Percentiles rank a stretch among this genome's conserved stretches.
Evolutionary conservation across 768 basidiomycete species (phyloP).

Genomic region (Pilatotrama ljubarskyi): DNA sequence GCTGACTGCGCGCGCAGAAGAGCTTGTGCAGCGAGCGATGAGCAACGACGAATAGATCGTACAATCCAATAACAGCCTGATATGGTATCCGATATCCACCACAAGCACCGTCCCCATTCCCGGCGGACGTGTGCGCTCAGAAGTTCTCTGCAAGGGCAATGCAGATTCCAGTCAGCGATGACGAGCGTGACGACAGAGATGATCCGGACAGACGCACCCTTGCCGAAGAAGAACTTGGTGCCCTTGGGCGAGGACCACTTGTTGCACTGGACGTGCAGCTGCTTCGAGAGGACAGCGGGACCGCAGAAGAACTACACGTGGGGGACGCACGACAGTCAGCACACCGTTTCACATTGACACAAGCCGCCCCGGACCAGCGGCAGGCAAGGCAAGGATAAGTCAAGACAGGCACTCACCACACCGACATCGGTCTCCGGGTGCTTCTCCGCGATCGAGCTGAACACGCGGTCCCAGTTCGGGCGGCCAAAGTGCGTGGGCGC

Average conservation of each 20-base stretch:
- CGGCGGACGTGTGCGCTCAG: slow-evolving; percentile 19
- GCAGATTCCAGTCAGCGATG: not conserved
- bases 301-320: slow-evolving; percentile 82
- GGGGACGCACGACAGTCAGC: slow-evolving; percentile 5
- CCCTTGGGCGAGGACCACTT: slow-evolving; percentile 77
- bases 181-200: not conserved
- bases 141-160: slow-evolving; percentile 29
- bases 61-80: slow-evolving; percentile 1
- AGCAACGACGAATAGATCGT: slow-evolving; percentile 7
- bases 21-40: not conserved
- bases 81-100: not conserved
- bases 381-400: not conserved
- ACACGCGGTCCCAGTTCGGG: slow-evolving; percentile 83
- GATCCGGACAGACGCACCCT: slow-evolving; percentile 52
- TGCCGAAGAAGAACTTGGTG: slow-evolving; percentile 90
- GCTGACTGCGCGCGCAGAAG: not conserved
- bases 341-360: not conserved
- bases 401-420: slow-evolving; percentile 53
- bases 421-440: slow-evolving; percentile 90
- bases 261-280: slow-evolving; percentile 79
- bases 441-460: slow-evolving; percentile 71
- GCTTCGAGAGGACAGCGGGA: slow-evolving; percentile 65
- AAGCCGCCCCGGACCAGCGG: not conserved
- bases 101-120: not conserved
- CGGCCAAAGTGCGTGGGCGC: slow-evolving; percentile 93